These are phyloP conservation scores for Primulina huaijiensis DNA, from an alignment of 257 asterid genomes.

Conservation along the genomic window DNA sequence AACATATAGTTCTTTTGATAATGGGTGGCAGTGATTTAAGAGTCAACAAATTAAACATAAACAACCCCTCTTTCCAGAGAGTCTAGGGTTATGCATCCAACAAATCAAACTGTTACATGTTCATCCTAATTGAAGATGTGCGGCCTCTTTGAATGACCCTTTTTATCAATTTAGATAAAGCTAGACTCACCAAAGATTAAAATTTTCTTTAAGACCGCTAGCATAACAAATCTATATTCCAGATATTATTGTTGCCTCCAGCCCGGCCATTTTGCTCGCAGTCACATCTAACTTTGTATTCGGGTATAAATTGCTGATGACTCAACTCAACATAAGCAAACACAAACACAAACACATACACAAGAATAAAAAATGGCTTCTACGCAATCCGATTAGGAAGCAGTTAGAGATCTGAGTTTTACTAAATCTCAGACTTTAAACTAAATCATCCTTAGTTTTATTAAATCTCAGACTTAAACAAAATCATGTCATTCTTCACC, in stretches of 20 bases:
- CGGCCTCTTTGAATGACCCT: neutral
- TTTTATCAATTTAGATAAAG: neutral
- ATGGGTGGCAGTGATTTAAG: neutral
- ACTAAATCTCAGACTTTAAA: too few relatives aligned
- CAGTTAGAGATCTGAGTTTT: neutral
- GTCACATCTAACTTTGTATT: neutral
- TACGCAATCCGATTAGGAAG: too few relatives aligned
- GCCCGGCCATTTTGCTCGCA: neutral
- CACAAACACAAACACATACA: too few relatives aligned
- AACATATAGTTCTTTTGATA: conserved; percentile 7
- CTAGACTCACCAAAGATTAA: neutral
- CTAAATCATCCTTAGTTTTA: too few relatives aligned
- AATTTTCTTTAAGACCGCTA: neutral
- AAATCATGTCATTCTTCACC: too few relatives aligned
- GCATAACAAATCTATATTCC: neutral
- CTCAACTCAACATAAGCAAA: too few relatives aligned
- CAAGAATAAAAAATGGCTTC: too few relatives aligned
- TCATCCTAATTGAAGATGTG: neutral
- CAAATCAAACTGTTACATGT: neutral
- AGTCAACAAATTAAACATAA: neutral
- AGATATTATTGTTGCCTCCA: neutral
- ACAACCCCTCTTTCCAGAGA: neutral
- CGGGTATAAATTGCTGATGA: too few relatives aligned
- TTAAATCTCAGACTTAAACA: too few relatives aligned
- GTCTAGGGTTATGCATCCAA: neutral